A percentile compares a stretch with the other conserved stretches of the same genome.
Conservation (phyloP, 345 rosid species). For the Brassica nigra region DNA sequence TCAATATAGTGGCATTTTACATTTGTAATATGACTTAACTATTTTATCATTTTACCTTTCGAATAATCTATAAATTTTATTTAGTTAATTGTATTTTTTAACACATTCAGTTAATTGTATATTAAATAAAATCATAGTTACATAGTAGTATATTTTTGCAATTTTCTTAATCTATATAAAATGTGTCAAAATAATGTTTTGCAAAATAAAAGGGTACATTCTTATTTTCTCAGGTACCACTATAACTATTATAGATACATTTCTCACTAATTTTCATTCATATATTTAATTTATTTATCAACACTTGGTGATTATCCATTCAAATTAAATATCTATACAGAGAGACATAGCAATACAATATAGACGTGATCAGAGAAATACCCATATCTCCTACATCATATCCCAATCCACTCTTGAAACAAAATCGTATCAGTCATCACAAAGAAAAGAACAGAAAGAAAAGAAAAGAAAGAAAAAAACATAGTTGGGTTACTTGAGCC, state of each 20-base stretch:
- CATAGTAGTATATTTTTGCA: no score
- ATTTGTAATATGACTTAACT: no score
- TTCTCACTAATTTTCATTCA: neutral
- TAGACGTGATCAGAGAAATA: conserved; percentile 16
- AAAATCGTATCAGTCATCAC: conserved; percentile 3
- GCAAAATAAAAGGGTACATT: no score
- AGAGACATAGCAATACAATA: conserved; percentile 5
- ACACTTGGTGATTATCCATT: neutral
- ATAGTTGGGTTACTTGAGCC: conserved; percentile 3
- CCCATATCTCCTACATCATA: conserved; percentile 1
- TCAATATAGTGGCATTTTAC: no score
- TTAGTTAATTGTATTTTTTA: no score
- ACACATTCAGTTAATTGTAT: no score
- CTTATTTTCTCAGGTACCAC: neutral
- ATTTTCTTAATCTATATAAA: no score
- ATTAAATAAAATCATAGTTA: no score
- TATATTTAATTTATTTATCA: neutral
- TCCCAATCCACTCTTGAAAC: neutral
- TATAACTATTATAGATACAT: neutral
- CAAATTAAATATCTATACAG: neutral
- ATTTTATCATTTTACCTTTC: no score
- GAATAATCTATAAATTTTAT: no score
- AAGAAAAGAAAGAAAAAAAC: neutral
- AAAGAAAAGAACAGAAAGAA: neutral
- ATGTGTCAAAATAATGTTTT: no score